Evolutionary conservation across 2,329 filamentous ascomycete genomes (phyloP).

Genomic region (Ophiostoma pallidulum): DNA sequence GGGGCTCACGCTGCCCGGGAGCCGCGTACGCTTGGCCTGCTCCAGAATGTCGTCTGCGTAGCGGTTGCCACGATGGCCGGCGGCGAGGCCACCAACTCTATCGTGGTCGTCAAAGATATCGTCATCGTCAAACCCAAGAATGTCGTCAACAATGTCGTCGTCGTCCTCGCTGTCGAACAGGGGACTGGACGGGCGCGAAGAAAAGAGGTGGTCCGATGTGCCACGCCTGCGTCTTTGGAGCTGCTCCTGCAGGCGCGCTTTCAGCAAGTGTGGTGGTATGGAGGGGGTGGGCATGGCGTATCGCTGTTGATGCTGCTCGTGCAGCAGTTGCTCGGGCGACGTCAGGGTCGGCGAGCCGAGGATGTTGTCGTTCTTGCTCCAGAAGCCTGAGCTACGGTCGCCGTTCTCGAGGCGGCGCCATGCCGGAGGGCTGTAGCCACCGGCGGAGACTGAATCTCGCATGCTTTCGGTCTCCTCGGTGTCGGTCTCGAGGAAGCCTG

Average conservation of each 20-base stretch:
- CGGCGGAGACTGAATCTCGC: slow-evolving; percentile 32
- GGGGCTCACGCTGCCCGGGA: slow-evolving; percentile 48
- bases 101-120: slow-evolving; percentile 5
- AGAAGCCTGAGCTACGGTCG: slow-evolving; percentile 49
- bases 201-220: background rate
- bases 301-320: background rate
- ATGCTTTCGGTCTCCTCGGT: slow-evolving; percentile 37
- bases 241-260: slow-evolving; percentile 1
- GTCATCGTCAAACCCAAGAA: slow-evolving; percentile 13
- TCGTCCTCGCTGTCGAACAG: slow-evolving; percentile 28
- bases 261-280: background rate
- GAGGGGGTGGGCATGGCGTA: background rate
- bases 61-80: slow-evolving; percentile 14
- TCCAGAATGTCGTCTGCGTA: slow-evolving; percentile 33
- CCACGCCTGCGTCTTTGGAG: background rate
- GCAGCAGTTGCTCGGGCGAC: background rate
- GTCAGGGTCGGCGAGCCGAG: slow-evolving; percentile 29
- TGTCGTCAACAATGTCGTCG: slow-evolving; percentile 22
- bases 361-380: slow-evolving; percentile 47
- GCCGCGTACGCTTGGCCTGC: slow-evolving; percentile 43
- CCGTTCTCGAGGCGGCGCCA: slow-evolving; percentile 54
- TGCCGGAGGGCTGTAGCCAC: slow-evolving; percentile 51
- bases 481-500: slow-evolving; percentile 32
- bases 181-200: slow-evolving; percentile 24
- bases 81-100: background rate